Percentiles rank a stretch among this genome's conserved stretches.
Evolutionary conservation across 2,329 filamentous ascomycete genomes (phyloP).

Genomic region (Colletotrichum lentis): DNA sequence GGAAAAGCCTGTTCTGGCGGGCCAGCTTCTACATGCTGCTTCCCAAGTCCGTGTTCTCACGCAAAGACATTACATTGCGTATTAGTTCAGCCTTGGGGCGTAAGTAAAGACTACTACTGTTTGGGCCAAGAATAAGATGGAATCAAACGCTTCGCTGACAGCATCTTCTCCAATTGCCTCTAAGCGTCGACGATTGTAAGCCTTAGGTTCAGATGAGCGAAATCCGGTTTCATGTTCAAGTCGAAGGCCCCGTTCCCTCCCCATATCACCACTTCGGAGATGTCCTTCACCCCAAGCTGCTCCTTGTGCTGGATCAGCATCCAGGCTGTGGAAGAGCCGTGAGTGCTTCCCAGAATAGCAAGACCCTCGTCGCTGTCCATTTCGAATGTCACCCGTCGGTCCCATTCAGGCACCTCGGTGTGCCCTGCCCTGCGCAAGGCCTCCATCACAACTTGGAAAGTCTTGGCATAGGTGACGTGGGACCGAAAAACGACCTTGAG

Average conservation of each 20-base stretch:
- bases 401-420: not conserved
- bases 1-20: too few species aligned
- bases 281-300: not conserved
- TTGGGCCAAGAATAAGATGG: too few species aligned
- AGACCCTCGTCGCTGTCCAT: not conserved
- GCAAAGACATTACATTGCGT: too few species aligned
- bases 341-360: not conserved
- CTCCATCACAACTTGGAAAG: not conserved
- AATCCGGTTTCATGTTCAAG: not conserved
- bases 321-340: not conserved
- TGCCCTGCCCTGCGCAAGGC: not conserved
- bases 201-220: slow-evolving; percentile 1
- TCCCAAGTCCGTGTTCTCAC: too few species aligned
- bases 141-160: too few species aligned
- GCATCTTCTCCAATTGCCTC: too few species aligned
- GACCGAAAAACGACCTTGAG: not conserved
- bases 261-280: slow-evolving; percentile 15
- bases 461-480: not conserved
- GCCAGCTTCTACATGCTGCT: too few species aligned
- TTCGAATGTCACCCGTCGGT: not conserved
- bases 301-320: slow-evolving; percentile 17
- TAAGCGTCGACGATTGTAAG: slow-evolving; percentile 7
- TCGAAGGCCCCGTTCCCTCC: not conserved
- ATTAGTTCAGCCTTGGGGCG: too few species aligned
- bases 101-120: too few species aligned